Evolutionary conservation across 371 early-diverging fungal genomes (phyloP).

Genomic region (Encephalitozoon cuniculi): DNA sequence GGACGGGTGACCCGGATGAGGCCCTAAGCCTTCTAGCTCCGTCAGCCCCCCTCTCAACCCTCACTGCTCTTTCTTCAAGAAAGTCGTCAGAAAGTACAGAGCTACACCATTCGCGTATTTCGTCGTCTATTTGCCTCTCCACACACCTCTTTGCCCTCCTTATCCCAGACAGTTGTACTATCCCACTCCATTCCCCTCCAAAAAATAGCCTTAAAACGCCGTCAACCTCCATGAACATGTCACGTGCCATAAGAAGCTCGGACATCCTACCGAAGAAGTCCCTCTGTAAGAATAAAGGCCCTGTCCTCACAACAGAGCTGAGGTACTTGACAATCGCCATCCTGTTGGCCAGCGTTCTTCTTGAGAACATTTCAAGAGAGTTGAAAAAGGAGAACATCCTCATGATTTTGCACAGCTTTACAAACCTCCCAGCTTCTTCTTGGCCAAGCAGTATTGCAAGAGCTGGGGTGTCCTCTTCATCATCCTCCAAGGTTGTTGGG

Average conservation of each 20-base stretch:
- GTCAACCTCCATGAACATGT: background rate
- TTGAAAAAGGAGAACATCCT: background rate
- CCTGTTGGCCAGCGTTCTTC: background rate
- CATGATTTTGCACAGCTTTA: background rate
- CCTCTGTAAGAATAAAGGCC: background rate
- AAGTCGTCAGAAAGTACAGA: background rate
- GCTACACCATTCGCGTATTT: background rate
- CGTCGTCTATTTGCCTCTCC: background rate
- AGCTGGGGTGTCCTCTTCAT: background rate
- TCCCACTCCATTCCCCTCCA: background rate
- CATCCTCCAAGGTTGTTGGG: background rate
- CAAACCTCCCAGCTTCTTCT: background rate
- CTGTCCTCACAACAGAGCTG: background rate
- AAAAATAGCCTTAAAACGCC: background rate
- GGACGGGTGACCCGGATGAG: background rate
- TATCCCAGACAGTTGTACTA: background rate
- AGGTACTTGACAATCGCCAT: background rate
- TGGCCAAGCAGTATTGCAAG: background rate
- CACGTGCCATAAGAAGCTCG: background rate
- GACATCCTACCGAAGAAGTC: background rate
- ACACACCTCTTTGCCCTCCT: background rate
- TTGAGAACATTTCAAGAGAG: background rate
- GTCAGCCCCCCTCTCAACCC: background rate
- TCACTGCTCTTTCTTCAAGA: background rate
- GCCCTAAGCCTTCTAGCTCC: background rate